These are phyloP conservation scores for Pythium grandisporangium DNA, from an alignment of 352 stramenopile species.

Conservation along the genomic window DNA sequence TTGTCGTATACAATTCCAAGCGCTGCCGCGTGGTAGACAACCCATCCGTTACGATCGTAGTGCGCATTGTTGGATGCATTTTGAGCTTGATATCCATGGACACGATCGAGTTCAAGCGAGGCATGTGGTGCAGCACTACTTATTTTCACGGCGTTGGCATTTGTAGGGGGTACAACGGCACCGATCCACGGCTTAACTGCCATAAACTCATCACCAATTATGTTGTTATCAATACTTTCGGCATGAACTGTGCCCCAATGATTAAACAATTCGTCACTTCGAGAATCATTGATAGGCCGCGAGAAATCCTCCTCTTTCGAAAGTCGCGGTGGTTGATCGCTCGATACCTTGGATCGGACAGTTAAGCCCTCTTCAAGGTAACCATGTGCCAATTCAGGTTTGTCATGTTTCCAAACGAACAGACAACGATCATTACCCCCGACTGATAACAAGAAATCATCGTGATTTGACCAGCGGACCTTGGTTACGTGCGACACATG, in stretches of 20 bases:
- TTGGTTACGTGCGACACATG: slow-evolving; percentile 81
- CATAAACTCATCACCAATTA: slow-evolving; percentile 85
- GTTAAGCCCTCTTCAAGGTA: neutral
- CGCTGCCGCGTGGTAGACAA: slow-evolving; percentile 77
- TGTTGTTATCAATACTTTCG: no score
- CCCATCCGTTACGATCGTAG: slow-evolving; percentile 33
- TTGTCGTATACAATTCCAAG: slow-evolving; percentile 67
- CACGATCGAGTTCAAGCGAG: slow-evolving; percentile 44
- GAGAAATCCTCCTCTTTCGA: slow-evolving; percentile 21
- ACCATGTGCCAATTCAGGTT: neutral
- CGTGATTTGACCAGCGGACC: slow-evolving; percentile 49
- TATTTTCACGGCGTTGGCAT: slow-evolving; percentile 21
- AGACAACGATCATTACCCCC: slow-evolving; percentile 75
- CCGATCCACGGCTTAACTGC: slow-evolving; percentile 85
- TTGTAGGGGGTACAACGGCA: slow-evolving; percentile 65
- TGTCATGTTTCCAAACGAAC: slow-evolving; percentile 64
- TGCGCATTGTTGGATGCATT: slow-evolving; percentile 71
- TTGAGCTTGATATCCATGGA: slow-evolving; percentile 75
- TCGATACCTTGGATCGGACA: slow-evolving; percentile 9
- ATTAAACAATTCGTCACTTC: no score
- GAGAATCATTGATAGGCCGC: no score
- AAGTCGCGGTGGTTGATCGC: slow-evolving; percentile 19
- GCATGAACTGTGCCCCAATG: no score
- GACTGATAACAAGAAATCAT: slow-evolving; percentile 53
- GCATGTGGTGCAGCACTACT: slow-evolving; percentile 23